Conservation (phyloP, 202 grass and related monocot genomes). For the Hordeum pubiflorum region DNA sequence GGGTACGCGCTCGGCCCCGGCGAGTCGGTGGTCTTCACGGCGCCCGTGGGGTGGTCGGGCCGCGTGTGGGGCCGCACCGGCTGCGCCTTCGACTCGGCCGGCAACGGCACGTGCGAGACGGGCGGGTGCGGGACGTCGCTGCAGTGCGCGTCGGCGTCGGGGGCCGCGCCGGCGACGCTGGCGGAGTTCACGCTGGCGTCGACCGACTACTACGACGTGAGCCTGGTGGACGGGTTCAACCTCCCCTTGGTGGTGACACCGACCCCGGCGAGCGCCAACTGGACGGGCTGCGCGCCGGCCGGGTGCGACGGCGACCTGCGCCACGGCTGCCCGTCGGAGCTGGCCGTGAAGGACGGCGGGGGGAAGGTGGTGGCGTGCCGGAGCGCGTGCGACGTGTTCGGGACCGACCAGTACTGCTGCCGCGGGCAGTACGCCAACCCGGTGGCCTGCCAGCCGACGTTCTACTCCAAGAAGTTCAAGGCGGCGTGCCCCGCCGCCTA, state of each 20-base stretch:
- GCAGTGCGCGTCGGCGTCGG: constrained; percentile 38
- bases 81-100: constrained; percentile 50
- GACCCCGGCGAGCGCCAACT: constrained; percentile 26
- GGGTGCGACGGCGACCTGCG: constrained; percentile 72
- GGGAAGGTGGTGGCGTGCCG: constrained; percentile 57
- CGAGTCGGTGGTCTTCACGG: constrained; percentile 63
- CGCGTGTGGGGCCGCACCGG: constrained; percentile 78
- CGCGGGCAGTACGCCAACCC: constrained; percentile 42
- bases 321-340: constrained; percentile 49
- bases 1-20: constrained; percentile 56
- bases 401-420: constrained; percentile 85
- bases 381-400: constrained; percentile 85
- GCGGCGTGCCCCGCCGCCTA: constrained; percentile 57
- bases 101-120: constrained; percentile 66
- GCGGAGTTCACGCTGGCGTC: constrained; percentile 74
- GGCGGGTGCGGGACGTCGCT: constrained; percentile 48
- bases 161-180: constrained; percentile 48
- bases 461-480: constrained; percentile 87
- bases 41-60: constrained; percentile 62
- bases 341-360: constrained; percentile 39
- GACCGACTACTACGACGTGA: constrained; percentile 60
- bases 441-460: constrained; percentile 51
- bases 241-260: constrained; percentile 47
- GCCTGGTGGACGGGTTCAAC: constrained; percentile 83
- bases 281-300: constrained; percentile 46